Conservation (phyloP, 129 eudicot species). For the Flaveria ramosissima region DNA sequence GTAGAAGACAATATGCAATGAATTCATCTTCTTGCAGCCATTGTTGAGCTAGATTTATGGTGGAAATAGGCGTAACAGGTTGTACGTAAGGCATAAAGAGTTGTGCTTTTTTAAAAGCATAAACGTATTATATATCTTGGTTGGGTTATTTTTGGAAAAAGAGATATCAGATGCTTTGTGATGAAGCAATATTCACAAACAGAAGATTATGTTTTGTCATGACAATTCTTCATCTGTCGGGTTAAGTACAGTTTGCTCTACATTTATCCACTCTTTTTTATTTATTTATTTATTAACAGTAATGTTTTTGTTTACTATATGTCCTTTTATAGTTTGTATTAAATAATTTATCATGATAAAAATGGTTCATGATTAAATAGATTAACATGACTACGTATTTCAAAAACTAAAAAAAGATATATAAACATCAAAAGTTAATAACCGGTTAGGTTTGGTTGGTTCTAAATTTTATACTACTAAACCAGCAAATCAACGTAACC, state of each 20-base stretch:
- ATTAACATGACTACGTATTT: too few species aligned
- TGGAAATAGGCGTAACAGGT: neutral
- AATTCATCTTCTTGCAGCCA: too few species aligned
- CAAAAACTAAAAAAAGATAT: neutral
- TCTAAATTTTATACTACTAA: too few species aligned
- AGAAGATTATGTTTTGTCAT: neutral
- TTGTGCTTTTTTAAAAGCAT: neutral
- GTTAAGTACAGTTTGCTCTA: neutral
- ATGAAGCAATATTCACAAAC: slow-evolving; percentile 1
- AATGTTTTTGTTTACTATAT: too few species aligned
- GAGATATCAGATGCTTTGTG: slow-evolving; percentile 4
- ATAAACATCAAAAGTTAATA: too few species aligned
- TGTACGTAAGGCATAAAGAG: slow-evolving; percentile 4
- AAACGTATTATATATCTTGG: neutral
- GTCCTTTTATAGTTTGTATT: too few species aligned
- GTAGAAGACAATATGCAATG: neutral
- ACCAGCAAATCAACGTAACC: too few species aligned
- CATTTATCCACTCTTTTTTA: neutral
- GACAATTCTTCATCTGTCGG: neutral
- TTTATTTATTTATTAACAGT: neutral
- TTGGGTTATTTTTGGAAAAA: slow-evolving; percentile 8
- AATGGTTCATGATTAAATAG: too few species aligned
- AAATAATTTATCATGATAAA: too few species aligned
- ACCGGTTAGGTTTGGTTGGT: too few species aligned
- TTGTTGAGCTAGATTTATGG: neutral